These are phyloP conservation scores for Colletotrichum sp. DNA, from an alignment of 2,329 filamentous ascomycete species.

Conservation along the genomic window DNA sequence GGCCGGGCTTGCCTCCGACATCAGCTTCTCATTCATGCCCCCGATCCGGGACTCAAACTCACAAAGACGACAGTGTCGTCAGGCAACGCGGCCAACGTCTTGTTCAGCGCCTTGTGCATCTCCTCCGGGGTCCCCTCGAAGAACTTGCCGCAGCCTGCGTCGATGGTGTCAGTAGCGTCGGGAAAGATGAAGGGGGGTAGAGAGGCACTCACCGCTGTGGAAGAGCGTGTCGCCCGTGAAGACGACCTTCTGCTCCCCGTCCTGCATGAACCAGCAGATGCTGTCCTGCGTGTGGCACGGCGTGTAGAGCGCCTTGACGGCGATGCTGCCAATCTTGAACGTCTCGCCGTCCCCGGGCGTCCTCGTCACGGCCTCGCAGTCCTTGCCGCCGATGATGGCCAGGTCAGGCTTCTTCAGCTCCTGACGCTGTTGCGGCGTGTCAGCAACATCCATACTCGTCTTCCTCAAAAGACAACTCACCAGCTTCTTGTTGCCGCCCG, in stretches of 20 bases:
- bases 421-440: conserved; percentile 30
- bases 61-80: conserved; percentile 93
- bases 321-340: conserved; percentile 85
- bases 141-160: conserved; percentile 85
- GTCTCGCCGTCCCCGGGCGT: conserved; percentile 77
- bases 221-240: conserved; percentile 98
- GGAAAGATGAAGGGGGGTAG: not conserved
- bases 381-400: conserved; percentile 84
- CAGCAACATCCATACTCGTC: not conserved
- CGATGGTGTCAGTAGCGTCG: not conserved
- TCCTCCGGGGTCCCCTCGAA: conserved; percentile 90
- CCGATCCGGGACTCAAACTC: conserved; percentile 35
- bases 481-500: conserved; percentile 86
- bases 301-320: conserved; percentile 87
- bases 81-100: conserved; percentile 79
- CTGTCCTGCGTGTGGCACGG: conserved; percentile 98
- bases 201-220: conserved; percentile 71
- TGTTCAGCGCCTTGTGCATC: conserved; percentile 94
- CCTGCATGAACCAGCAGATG: conserved; percentile 93
- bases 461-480: conserved; percentile 46
- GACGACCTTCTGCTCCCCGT: conserved; percentile 75
- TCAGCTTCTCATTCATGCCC: not conserved
- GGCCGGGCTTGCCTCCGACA: conserved; percentile 72
- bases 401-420: conserved; percentile 64
- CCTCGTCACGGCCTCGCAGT: conserved; percentile 80